A percentile compares a stretch with the other conserved stretches of the same genome.
phyloP scores from a whole-genome alignment of 768 basidiomycete species.

The Tricholoma sp. region DNA sequence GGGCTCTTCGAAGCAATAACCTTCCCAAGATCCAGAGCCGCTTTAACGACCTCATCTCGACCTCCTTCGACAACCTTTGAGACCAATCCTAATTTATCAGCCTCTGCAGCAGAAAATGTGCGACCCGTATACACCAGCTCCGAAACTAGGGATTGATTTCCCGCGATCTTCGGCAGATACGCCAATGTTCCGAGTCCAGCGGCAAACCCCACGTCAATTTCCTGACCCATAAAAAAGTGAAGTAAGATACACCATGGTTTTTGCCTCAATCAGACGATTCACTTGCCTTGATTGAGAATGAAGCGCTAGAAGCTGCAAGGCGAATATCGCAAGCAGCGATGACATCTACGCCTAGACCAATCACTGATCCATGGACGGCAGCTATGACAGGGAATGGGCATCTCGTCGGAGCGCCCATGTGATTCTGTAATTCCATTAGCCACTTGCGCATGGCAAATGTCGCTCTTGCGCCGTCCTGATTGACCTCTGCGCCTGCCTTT shows the following conservation, averaged over 20 bases:
- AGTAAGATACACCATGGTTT: neutral
- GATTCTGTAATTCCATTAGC: slow-evolving; percentile 59
- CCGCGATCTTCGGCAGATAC: slow-evolving; percentile 70
- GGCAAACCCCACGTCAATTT: slow-evolving; percentile 83
- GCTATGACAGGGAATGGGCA: slow-evolving; percentile 79
- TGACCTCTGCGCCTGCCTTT: slow-evolving; percentile 12
- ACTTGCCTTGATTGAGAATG: slow-evolving; percentile 71
- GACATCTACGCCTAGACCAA: slow-evolving; percentile 80
- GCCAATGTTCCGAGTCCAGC: slow-evolving; percentile 87
- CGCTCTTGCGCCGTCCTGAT: slow-evolving; percentile 46
- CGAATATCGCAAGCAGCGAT: slow-evolving; percentile 74
- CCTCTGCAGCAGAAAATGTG: slow-evolving; percentile 63
- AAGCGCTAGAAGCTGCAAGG: slow-evolving; percentile 55
- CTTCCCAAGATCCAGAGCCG: slow-evolving; percentile 61
- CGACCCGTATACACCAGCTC: slow-evolving; percentile 77
- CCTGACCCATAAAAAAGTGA: slow-evolving; percentile 44
- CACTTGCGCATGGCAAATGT: slow-evolving; percentile 43
- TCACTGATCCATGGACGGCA: slow-evolving; percentile 68
- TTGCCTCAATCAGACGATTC: neutral
- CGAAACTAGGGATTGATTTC: slow-evolving; percentile 63
- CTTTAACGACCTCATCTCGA: slow-evolving; percentile 58
- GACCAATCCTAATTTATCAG: slow-evolving; percentile 64
- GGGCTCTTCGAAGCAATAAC: slow-evolving; percentile 77
- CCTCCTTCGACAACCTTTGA: slow-evolving; percentile 68
- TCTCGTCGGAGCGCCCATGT: slow-evolving; percentile 62